Conservation (phyloP, 108 stramenopile genomes). For the Schizochytrium sp. region DNA sequence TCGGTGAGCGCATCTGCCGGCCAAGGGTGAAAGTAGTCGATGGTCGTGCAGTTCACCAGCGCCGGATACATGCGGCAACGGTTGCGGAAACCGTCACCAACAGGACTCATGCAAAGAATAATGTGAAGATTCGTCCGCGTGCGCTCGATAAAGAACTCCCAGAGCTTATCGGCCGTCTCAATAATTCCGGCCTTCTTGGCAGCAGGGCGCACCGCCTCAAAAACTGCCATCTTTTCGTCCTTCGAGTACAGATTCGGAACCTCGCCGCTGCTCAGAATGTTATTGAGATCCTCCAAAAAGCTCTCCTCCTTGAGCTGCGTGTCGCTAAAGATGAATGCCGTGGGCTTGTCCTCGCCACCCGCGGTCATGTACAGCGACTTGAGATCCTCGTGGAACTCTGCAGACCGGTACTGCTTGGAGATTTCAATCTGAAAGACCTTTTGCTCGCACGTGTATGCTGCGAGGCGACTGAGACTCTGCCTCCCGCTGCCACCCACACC, state of each 20-base stretch:
- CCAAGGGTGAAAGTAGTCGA: conserved; percentile 61
- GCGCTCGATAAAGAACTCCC: conserved; percentile 51
- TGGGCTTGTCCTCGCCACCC: conserved; percentile 33
- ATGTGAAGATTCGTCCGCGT: conserved; percentile 53
- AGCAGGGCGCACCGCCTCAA: conserved; percentile 44
- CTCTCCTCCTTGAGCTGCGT: conserved; percentile 57
- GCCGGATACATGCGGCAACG: conserved; percentile 53
- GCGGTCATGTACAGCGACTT: conserved; percentile 44
- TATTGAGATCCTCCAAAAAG: conserved; percentile 60
- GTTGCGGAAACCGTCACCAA: conserved; percentile 48
- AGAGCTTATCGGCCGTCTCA: conserved; percentile 48
- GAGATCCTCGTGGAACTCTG: conserved; percentile 56
- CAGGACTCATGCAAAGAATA: conserved; percentile 55
- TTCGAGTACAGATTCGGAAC: conserved; percentile 53
- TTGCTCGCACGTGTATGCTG: conserved; percentile 37
- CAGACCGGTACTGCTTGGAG: conserved; percentile 51
- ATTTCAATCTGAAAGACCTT: conserved; percentile 52
- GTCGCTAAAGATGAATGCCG: conserved; percentile 55
- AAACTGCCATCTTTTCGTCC: conserved; percentile 44
- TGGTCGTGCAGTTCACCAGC: conserved; percentile 54
- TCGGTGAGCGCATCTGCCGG: conserved; percentile 53
- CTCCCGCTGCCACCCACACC: conserved; percentile 57
- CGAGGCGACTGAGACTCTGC: conserved; percentile 48
- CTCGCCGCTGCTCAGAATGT: conserved; percentile 51
- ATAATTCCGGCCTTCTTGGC: conserved; percentile 39